These are phyloP conservation scores for Talaromyces sp. DNA, from an alignment of 2,329 filamentous ascomycete genomes.

Conservation along the genomic window DNA sequence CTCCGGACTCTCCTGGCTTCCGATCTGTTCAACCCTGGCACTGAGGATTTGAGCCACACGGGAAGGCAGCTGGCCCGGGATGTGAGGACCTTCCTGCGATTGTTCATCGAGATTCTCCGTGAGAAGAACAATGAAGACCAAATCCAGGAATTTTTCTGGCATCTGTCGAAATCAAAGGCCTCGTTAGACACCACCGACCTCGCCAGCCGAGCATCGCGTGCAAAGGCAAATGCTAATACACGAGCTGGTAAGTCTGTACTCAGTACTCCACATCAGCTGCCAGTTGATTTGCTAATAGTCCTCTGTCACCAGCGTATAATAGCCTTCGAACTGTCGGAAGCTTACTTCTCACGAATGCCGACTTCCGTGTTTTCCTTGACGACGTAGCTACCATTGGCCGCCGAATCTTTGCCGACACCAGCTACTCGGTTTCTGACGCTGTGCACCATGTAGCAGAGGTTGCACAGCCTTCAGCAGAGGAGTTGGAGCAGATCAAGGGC, in stretches of 20 bases:
- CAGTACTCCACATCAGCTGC: not conserved
- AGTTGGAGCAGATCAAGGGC: conserved; percentile 48
- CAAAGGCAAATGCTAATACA: conserved; percentile 64
- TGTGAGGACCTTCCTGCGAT: conserved; percentile 65
- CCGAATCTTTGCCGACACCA: conserved; percentile 82
- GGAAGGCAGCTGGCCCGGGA: conserved; percentile 69
- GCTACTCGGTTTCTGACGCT: conserved; percentile 68
- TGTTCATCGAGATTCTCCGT: conserved; percentile 74
- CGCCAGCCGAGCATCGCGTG: conserved; percentile 53
- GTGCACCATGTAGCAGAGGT: conserved; percentile 69
- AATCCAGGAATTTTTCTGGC: conserved; percentile 90
- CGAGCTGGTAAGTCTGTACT: conserved; percentile 51
- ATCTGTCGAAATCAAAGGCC: conserved; percentile 66
- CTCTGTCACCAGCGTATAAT: conserved; percentile 56
- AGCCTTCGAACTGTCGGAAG: conserved; percentile 78
- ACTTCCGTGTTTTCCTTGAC: conserved; percentile 79
- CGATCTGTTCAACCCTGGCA: conserved; percentile 70
- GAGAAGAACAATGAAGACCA: conserved; percentile 81
- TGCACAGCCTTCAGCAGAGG: conserved; percentile 61
- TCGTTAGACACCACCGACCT: conserved; percentile 62
- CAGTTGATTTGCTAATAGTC: not conserved
- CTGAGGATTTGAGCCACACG: conserved; percentile 68
- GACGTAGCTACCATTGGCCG: conserved; percentile 73
- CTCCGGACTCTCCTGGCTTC: conserved; percentile 72
- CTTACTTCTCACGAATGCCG: conserved; percentile 80